Base-by-base conservation (phyloP, 2,329 filamentous ascomycete genomes). In the Nigrospora oryzae region DNA sequence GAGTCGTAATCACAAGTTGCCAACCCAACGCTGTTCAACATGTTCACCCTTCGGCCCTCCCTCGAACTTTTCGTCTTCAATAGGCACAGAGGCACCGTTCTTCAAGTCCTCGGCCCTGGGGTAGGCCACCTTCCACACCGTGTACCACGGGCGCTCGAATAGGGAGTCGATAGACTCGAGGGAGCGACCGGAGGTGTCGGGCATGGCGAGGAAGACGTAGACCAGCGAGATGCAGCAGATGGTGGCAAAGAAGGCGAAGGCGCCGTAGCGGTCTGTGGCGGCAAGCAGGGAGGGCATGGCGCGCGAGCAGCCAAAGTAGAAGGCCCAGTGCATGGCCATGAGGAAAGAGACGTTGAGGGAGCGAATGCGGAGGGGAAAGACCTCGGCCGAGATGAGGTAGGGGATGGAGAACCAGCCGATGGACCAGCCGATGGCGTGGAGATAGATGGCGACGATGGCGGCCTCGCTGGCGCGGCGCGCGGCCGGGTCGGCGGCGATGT, bases 341-440 rank as follows among this genome's bases (percentile, higher is more conserved):
- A 67, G 53, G 7, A 71, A 55, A 1, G 66, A 65, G 0, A 66
- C 60, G 11, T 63, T 64, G 17, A 69, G 53, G 1, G 64, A 64
- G 3, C 69, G 63, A 13, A 71, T 65, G 1, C 62, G 56, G 0
- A 70, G 55, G 1, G 67, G 68, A 31, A 70, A 70, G 1, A 70
- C 62, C 51, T 73, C 68, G 1, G 68, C 64, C 3, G 63, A 66
- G n/a, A 71, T 60, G 3, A 70, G 54, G 42, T 72, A 71, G 5
- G 68, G 67, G 13, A 70, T 66, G 0, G 59, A 62, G 48, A 70
- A 70, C 66, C 66, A 72, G 0, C 69, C 68, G n/a, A 73, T 64
- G 0, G 66, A 67, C 66, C 67, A 71, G 1, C 63, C 67, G 5
- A 69, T 54, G 10, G 67, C 68, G 14, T 64, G 63, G 16, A 71